Evolutionary conservation across 257 asterid genomes (phyloP).

Genomic region (Anisodus tanguticus): DNA sequence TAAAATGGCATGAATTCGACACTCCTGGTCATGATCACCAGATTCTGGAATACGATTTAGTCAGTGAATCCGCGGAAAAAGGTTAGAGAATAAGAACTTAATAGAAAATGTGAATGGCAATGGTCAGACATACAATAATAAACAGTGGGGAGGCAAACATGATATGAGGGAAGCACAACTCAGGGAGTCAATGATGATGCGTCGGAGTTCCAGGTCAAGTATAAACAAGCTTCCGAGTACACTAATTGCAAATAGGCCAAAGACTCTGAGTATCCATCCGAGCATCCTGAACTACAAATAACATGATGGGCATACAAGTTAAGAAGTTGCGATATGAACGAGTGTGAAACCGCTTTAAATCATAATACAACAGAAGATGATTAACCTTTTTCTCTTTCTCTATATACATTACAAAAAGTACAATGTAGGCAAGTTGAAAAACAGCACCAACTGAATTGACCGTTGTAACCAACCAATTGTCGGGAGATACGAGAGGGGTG

Average conservation of each 20-base stretch:
- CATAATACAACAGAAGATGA: not conserved
- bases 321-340: not conserved
- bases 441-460: constrained; percentile 81
- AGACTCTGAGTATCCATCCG: constrained; percentile 48
- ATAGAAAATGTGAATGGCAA: not conserved
- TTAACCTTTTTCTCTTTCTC: constrained; percentile 58
- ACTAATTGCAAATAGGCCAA: constrained; percentile 51
- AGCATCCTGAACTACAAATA: constrained; percentile 45
- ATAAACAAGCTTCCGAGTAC: constrained; percentile 54
- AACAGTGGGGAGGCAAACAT: constrained; percentile 91
- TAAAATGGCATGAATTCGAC: constrained; percentile 87
- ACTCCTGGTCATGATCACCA: constrained; percentile 82
- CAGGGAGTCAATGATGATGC: constrained; percentile 68
- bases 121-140: constrained; percentile 61
- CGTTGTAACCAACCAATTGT: constrained; percentile 60
- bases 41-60: constrained; percentile 49
- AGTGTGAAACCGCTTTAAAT: not conserved
- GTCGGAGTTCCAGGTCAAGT: constrained; percentile 65
- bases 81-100: constrained; percentile 6
- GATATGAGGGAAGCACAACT: constrained; percentile 71
- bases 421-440: constrained; percentile 69
- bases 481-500: constrained; percentile 65
- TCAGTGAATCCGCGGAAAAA: constrained; percentile 7
- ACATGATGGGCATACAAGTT: not conserved
- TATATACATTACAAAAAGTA: constrained; percentile 59